Evolutionary conservation across 371 early-diverging fungal species (phyloP).

Genomic region (Rhizomucor miehei): DNA sequence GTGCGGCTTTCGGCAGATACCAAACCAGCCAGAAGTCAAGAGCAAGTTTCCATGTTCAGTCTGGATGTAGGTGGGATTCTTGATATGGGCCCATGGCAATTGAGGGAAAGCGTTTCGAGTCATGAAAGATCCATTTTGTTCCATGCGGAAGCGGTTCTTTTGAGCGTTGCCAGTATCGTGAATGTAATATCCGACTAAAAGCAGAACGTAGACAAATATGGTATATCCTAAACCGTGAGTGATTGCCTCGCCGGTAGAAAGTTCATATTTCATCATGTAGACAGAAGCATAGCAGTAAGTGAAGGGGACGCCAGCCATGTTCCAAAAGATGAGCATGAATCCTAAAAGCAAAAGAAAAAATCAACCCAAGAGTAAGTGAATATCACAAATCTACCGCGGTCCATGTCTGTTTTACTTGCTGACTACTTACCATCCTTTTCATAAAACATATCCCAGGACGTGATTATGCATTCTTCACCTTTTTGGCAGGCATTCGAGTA

Average conservation of each 20-base stretch:
- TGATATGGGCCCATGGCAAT: slow-evolving; percentile 61
- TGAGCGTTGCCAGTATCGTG: slow-evolving; percentile 77
- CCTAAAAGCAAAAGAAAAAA: slow-evolving; percentile 20
- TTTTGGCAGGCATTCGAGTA: slow-evolving; percentile 74
- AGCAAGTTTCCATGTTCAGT: slow-evolving; percentile 76
- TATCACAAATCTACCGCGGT: no score
- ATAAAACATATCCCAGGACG: slow-evolving; percentile 69
- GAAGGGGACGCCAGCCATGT: slow-evolving; percentile 63
- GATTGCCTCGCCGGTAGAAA: slow-evolving; percentile 36
- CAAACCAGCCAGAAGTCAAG: slow-evolving; percentile 86
- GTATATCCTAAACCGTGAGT: slow-evolving; percentile 40
- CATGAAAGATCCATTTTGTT: slow-evolving; percentile 61
- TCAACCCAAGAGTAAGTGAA: not conserved
- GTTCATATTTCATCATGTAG: slow-evolving; percentile 48
- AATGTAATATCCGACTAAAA: slow-evolving; percentile 47
- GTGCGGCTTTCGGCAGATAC: slow-evolving; percentile 80
- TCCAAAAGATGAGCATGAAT: slow-evolving; percentile 63
- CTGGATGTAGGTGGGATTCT: slow-evolving; percentile 72
- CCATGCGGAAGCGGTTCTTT: slow-evolving; percentile 85
- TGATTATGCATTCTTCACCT: slow-evolving; percentile 76
- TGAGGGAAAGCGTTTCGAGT: slow-evolving; percentile 60
- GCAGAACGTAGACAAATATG: slow-evolving; percentile 29
- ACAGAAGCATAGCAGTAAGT: slow-evolving; percentile 56
- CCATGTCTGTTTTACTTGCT: no score
- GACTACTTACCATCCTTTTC: slow-evolving; percentile 55